A percentile compares a stretch with the other conserved stretches of the same genome.
Conservation (phyloP, 495 filamentous ascomycete genomes). For the Aspergillus incahuasiensis region DNA sequence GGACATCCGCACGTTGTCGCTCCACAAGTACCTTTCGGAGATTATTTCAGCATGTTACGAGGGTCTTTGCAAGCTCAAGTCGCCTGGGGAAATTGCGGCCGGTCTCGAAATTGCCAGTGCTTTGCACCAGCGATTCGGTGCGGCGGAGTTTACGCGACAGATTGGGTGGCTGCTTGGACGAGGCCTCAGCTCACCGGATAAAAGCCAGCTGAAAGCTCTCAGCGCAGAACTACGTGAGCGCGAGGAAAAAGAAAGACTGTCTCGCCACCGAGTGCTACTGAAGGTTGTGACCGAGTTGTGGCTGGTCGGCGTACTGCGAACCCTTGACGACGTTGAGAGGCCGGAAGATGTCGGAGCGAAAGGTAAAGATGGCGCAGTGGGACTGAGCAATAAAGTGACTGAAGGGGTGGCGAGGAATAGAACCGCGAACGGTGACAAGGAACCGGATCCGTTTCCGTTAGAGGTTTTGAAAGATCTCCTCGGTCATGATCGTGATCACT, state of each 20-base stretch:
- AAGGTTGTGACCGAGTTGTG: conserved; percentile 93
- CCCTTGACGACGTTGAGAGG: conserved; percentile 79
- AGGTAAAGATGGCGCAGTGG: conserved; percentile 54
- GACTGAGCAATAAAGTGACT: conserved; percentile 46
- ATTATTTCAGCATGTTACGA: conserved; percentile 98
- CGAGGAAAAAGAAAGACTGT: conserved; percentile 90
- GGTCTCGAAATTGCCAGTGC: conserved; percentile 91
- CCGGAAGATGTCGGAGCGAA: conserved; percentile 76
- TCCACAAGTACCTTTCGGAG: conserved; percentile 97
- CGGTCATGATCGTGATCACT: conserved; percentile 87
- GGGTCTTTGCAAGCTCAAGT: conserved; percentile 86
- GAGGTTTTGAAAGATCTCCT: conserved; percentile 96
- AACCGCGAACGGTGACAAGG: conserved; percentile 31
- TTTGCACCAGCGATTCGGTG: conserved; percentile 92
- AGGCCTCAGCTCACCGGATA: conserved; percentile 88
- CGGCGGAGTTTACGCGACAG: conserved; percentile 82
- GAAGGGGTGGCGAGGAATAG: conserved; percentile 50
- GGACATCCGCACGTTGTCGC: conserved; percentile 85
- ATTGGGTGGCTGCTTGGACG: conserved; percentile 91
- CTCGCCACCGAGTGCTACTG: conserved; percentile 79
- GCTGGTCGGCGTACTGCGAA: conserved; percentile 84
- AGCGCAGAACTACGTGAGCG: conserved; percentile 79
- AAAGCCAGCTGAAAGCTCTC: conserved; percentile 72
- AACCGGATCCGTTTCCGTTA: conserved; percentile 81
- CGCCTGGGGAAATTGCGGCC: conserved; percentile 81